Evolutionary conservation across 257 asterid species (phyloP).

Genomic region (Hygrophila difformis): DNA sequence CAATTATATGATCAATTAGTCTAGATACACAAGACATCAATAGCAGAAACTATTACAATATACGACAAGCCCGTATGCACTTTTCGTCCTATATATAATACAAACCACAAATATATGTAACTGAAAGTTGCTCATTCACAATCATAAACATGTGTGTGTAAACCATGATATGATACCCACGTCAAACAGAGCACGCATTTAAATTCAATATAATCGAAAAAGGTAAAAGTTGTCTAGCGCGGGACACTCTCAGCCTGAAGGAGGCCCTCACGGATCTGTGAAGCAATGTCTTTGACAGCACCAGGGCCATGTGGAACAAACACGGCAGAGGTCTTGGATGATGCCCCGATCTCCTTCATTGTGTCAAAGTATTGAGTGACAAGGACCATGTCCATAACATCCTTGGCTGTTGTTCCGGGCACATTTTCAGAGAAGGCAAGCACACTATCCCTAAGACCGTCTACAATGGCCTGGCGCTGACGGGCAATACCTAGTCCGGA

Average conservation of each 20-base stretch:
- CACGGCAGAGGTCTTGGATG: conserved; percentile 21
- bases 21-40: no score
- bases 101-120: no score
- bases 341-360: conserved; percentile 31
- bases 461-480: conserved; percentile 32
- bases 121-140: no score
- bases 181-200: no score
- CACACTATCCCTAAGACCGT: conserved; percentile 31
- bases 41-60: no score
- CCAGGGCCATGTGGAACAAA: conserved; percentile 29
- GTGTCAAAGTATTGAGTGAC: conserved; percentile 34
- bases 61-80: no score
- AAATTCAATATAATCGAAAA: no score
- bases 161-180: no score
- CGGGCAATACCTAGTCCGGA: conserved; percentile 28
- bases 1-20: no score
- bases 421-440: conserved; percentile 27
- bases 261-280: conserved; percentile 31
- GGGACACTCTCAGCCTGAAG: conserved; percentile 19
- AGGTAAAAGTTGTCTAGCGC: not conserved
- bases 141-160: no score
- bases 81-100: no score
- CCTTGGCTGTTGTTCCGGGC: conserved; percentile 30
- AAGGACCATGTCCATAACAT: conserved; percentile 36
- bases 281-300: conserved; percentile 25